A percentile compares a stretch with the other conserved stretches of the same genome.
Conservation (phyloP, 306 rosid genomes). For the Dryas alaskensis region DNA sequence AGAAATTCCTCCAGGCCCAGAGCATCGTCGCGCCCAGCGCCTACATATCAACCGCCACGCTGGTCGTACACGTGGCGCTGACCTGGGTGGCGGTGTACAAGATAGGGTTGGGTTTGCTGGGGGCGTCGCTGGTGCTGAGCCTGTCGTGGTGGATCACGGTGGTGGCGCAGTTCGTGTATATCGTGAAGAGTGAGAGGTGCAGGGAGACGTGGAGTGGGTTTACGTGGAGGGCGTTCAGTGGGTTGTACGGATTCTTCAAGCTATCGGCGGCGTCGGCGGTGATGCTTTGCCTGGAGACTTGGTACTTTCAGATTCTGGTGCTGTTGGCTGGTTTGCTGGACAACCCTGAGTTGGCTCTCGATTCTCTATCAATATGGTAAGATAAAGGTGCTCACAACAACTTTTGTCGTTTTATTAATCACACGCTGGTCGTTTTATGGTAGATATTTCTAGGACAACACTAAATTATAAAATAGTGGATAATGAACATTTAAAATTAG, state of each 20-base stretch:
- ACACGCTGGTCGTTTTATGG: too few relatives aligned
- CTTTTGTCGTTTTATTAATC: too few relatives aligned
- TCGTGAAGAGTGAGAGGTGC: conserved; percentile 55
- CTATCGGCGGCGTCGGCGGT: conserved; percentile 67
- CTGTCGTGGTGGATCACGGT: conserved; percentile 82
- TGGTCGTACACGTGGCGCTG: conserved; percentile 43
- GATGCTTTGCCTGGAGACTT: conserved; percentile 69
- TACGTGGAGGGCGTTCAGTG: conserved; percentile 38
- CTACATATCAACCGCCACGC: conserved; percentile 48
- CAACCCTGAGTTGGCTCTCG: conserved; percentile 65
- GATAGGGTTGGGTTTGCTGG: conserved; percentile 57
- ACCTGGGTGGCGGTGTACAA: conserved; percentile 62
- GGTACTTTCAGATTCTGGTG: conserved; percentile 82
- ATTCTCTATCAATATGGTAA: conserved; percentile 71
- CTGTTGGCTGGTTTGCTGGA: conserved; percentile 67
- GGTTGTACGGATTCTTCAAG: conserved; percentile 53
- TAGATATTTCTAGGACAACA: too few relatives aligned
- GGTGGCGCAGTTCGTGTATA: conserved; percentile 56
- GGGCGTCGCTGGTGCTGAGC: conserved; percentile 66
- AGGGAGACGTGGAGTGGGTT: conserved; percentile 67
- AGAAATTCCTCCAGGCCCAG: conserved; percentile 74
- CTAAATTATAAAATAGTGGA: too few relatives aligned
- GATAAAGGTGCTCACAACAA: not conserved
- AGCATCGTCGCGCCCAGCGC: conserved; percentile 77
- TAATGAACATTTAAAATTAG: too few relatives aligned